Conservation (phyloP, 1,284 basidiomycete genomes). For the Naganishia liquefaciens region DNA sequence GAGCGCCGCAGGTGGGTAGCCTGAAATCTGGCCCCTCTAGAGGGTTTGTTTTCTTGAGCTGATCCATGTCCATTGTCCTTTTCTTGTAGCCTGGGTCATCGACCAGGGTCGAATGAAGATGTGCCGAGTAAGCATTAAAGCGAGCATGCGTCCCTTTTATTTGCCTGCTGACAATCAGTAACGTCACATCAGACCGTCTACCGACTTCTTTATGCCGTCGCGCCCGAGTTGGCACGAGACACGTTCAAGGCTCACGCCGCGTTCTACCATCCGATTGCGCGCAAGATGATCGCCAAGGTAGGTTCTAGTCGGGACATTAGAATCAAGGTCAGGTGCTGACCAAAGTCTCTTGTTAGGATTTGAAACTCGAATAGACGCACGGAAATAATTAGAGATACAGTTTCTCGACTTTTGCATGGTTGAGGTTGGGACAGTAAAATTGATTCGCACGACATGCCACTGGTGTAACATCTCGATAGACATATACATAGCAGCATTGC, state of each 20-base stretch:
- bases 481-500: too few species aligned
- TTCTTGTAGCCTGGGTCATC: constrained; percentile 54
- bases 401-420: too few species aligned
- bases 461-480: too few species aligned
- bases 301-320: neutral
- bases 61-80: neutral
- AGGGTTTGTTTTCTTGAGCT: neutral
- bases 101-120: constrained; percentile 58
- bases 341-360: neutral
- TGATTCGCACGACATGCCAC: too few species aligned
- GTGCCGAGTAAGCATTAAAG: constrained; percentile 41
- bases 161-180: neutral
- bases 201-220: constrained; percentile 54
- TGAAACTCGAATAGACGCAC: constrained; percentile 17
- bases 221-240: constrained; percentile 55
- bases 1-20: constrained; percentile 53
- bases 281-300: constrained; percentile 53
- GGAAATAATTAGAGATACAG: too few species aligned
- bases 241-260: constrained; percentile 55
- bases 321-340: neutral
- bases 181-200: constrained; percentile 48
- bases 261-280: constrained; percentile 57
- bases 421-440: too few species aligned
- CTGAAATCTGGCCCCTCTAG: neutral
- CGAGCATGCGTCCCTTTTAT: neutral